phyloP scores from a whole-genome alignment of 129 eudicot species.

The Flaveria brownii region DNA sequence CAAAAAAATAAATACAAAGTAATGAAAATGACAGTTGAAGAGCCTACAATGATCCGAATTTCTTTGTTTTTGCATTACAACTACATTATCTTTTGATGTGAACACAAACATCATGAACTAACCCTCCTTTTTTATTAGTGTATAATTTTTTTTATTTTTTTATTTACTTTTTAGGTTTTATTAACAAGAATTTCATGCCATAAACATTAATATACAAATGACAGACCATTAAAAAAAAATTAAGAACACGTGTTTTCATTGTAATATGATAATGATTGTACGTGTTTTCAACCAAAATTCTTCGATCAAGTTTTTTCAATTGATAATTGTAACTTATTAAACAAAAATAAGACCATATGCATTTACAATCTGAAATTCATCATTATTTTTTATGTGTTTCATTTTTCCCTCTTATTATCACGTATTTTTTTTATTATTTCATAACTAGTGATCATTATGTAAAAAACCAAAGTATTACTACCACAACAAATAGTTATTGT shows the following conservation, averaged over 20 bases:
- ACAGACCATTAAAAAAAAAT: not conserved
- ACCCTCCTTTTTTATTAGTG: not conserved
- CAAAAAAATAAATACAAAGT: conserved; percentile 17
- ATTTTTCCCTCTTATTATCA: no score
- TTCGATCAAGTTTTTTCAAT: not conserved
- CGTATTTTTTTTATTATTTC: no score
- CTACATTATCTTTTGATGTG: conserved; percentile 13
- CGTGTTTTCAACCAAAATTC: not conserved
- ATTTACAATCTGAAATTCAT: no score
- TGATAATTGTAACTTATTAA: not conserved
- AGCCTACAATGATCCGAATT: not conserved
- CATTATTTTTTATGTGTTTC: no score
- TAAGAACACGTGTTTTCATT: not conserved
- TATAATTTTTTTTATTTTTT: not conserved
- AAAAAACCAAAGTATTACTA: no score
- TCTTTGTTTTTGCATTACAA: conserved; percentile 25
- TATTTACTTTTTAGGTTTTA: not conserved
- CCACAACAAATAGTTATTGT: no score
- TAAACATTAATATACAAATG: conserved; percentile 5
- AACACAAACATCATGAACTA: not conserved
- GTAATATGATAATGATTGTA: not conserved
- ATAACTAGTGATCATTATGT: no score
- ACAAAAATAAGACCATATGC: not conserved
- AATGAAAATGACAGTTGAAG: conserved; percentile 30
- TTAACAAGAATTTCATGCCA: conserved; percentile 6